These are phyloP conservation scores for Agastache rugosa DNA, from an alignment of 257 asterid species.

Conservation along the genomic window DNA sequence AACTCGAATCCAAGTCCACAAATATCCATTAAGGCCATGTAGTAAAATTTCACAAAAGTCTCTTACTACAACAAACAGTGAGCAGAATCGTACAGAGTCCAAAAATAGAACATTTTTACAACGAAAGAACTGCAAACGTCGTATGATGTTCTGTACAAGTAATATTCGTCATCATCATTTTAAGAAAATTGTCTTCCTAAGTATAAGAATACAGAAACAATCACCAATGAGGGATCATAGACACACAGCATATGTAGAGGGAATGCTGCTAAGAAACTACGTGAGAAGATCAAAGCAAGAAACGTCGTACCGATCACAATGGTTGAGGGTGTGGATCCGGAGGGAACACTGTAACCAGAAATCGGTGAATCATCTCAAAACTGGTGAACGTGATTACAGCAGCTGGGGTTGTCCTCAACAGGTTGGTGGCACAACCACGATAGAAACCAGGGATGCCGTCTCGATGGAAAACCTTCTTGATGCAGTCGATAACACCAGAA, in stretches of 20 bases:
- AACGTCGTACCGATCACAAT: conserved; percentile 34
- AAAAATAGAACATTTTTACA: conserved; percentile 13
- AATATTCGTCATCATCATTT: conserved; percentile 34
- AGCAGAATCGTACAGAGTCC: background rate
- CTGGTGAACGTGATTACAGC: conserved; percentile 94
- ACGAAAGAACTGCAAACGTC: background rate
- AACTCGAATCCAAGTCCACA: background rate
- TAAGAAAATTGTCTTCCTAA: conserved; percentile 23
- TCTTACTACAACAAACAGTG: background rate
- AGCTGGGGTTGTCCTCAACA: conserved; percentile 92
- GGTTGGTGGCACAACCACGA: conserved; percentile 92
- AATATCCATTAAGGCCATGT: background rate
- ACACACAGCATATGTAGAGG: background rate
- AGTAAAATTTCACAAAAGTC: background rate
- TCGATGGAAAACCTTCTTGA: conserved; percentile 71
- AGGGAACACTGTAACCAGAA: conserved; percentile 60
- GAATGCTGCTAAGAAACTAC: background rate
- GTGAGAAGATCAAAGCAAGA: background rate
- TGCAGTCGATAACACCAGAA: conserved; percentile 80
- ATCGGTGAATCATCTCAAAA: conserved; percentile 91
- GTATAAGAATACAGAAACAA: conserved; percentile 29
- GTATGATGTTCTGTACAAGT: conserved; percentile 26
- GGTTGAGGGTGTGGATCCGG: conserved; percentile 69
- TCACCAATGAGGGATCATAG: background rate
- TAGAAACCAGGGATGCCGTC: conserved; percentile 82